phyloP scores from a whole-genome alignment of 352 stramenopile genomes.

The Pilasporangium apinafurcum region DNA sequence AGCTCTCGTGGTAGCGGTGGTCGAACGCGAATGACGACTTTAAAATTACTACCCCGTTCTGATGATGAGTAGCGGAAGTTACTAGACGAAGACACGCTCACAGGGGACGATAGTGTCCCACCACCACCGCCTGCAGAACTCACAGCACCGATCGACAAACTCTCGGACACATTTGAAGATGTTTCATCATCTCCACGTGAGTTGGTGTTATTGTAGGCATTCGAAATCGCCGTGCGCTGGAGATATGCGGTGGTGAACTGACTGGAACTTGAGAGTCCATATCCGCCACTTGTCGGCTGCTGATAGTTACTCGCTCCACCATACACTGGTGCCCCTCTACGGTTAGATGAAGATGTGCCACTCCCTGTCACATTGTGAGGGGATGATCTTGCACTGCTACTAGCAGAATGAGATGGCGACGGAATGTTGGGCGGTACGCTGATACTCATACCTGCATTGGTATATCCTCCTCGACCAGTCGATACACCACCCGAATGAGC shows the following conservation, averaged over 20 bases:
- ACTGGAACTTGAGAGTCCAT: no score
- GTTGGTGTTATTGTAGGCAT: constrained; percentile 58
- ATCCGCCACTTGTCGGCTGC: no score
- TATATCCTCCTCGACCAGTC: constrained; percentile 1
- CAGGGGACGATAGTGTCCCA: constrained; percentile 24
- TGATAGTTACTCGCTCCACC: no score
- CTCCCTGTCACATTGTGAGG: constrained; percentile 9
- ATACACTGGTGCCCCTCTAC: no score
- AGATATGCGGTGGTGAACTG: constrained; percentile 21
- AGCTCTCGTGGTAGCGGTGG: constrained; percentile 86
- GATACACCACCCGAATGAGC: background rate
- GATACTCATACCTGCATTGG: constrained; percentile 35
- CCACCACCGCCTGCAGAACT: background rate
- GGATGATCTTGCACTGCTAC: constrained; percentile 24
- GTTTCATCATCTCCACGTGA: constrained; percentile 53
- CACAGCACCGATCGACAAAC: constrained; percentile 18
- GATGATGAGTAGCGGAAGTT: constrained; percentile 21
- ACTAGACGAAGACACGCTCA: constrained; percentile 15
- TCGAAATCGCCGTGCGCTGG: constrained; percentile 63
- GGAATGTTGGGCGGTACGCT: constrained; percentile 24
- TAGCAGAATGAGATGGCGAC: constrained; percentile 20
- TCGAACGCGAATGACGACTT: constrained; percentile 90
- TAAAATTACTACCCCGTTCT: constrained; percentile 83
- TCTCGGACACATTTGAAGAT: constrained; percentile 49
- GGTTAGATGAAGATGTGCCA: constrained; percentile 8